Evolutionary conservation across 768 basidiomycete genomes (phyloP), one percentile per base, ranked within the genome.

Genomic region (Rhodosporidiobolus sp.): DNA sequence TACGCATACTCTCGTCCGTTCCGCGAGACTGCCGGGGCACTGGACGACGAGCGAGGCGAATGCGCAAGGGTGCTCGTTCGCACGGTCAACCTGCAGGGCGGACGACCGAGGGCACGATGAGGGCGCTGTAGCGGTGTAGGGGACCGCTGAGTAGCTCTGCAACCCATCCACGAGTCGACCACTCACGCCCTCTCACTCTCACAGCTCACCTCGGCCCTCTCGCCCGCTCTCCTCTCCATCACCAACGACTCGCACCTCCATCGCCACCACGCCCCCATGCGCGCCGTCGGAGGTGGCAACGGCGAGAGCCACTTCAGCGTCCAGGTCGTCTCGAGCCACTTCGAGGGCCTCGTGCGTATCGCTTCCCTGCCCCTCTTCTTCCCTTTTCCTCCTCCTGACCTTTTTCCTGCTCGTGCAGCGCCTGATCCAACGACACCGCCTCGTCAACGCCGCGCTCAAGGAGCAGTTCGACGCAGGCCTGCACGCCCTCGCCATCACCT

Each of bases 251-350:
- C 71, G n/a, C 73, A 69, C 46, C 45, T 63, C n/a, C 70, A 74
- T 62, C 62, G 72, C 9, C 81, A 82, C 71, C 83, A 84, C 62
- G 77, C 81, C 0, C 80, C 83, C 0, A 84, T 84, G 83, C 55
- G 79, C 55, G 82, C 81, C 16, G 58, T 73, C 28, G 82, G 82
- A 6, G 83, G 81, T 14, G 81, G 81, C 0, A 73, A 68, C 46
- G 83, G 82, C n/a, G 83, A 84, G 73, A 82, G 82, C n/a, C 83
- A 83, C 80, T 79, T 79, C 32, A 73, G 71, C 26, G 77, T 79
- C 35, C 49, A 75, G 52, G 54, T 79, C 38, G 77, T 78, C 45
- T 69, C 68, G n/a, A 69, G 70, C 0, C 54, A 65, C n/a, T 79
- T 79, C 50, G 78, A 79, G 28, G 79, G 78, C 34, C 54, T 74